Conservation (phyloP, 2,329 filamentous ascomycete genomes). For the Talaromyces marneffei region DNA sequence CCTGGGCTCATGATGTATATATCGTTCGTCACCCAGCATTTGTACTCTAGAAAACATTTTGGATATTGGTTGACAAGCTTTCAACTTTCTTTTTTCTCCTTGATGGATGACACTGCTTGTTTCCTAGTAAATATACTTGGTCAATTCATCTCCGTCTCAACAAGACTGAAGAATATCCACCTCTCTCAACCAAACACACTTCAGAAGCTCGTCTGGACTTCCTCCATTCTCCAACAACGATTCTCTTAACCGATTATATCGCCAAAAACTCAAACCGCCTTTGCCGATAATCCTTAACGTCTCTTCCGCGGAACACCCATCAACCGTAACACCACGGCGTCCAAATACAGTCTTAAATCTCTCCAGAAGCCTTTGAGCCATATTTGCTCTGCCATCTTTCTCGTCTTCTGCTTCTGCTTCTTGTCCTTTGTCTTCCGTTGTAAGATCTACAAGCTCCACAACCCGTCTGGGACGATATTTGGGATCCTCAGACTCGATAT, state of each 20-base stretch:
- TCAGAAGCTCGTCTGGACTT: not conserved
- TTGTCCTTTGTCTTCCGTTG: too few species aligned
- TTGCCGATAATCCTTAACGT: not conserved
- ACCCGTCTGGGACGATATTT: not conserved
- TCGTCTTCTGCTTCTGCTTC: not conserved
- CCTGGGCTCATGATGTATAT: constrained; percentile 12
- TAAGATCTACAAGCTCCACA: not conserved
- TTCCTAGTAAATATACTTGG: not conserved
- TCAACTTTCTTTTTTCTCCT: not conserved
- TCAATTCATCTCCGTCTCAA: not conserved
- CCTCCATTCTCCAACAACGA: not conserved
- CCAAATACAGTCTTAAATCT: not conserved
- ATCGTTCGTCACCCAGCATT: constrained; percentile 7
- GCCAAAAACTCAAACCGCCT: not conserved
- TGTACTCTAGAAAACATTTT: constrained; percentile 11
- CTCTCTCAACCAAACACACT: not conserved
- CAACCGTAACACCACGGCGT: not conserved
- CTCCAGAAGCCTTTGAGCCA: not conserved
- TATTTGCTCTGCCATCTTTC: not conserved
- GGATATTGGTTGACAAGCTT: not conserved
- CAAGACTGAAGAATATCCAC: not conserved
- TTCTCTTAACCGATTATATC: not conserved
- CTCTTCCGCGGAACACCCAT: too few species aligned
- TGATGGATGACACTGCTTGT: not conserved
- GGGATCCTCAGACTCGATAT: not conserved